phyloP scores from a whole-genome alignment of 495 filamentous ascomycete genomes.

The Podospora fimiseda region DNA sequence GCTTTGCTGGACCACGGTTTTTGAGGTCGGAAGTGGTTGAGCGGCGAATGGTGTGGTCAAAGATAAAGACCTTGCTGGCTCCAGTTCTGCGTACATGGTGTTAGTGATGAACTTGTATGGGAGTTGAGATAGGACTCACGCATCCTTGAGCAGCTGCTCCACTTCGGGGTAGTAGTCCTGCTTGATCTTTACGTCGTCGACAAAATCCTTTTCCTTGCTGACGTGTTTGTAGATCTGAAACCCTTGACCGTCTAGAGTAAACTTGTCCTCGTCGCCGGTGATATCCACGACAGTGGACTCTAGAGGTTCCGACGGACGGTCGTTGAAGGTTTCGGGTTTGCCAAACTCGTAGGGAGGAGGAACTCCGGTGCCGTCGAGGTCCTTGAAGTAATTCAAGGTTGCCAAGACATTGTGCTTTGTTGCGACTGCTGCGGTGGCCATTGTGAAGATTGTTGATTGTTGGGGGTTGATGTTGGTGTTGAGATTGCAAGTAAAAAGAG shows the following conservation, averaged over 20 bases:
- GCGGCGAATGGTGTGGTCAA: slow-evolving; percentile 68
- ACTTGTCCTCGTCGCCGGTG: slow-evolving; percentile 31
- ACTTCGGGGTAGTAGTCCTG: slow-evolving; percentile 59
- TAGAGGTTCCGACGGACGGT: background rate
- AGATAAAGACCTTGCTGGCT: slow-evolving; percentile 60
- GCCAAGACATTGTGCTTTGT: slow-evolving; percentile 45
- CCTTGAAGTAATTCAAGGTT: slow-evolving; percentile 54
- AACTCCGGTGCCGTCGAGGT: too few relatives aligned
- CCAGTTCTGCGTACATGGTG: slow-evolving; percentile 45
- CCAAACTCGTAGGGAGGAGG: too few relatives aligned
- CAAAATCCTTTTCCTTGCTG: slow-evolving; percentile 54
- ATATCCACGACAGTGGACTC: slow-evolving; percentile 37
- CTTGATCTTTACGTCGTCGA: slow-evolving; percentile 64
- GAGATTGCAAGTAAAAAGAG: too few relatives aligned
- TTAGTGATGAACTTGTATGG: slow-evolving; percentile 48
- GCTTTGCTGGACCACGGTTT: slow-evolving; percentile 56
- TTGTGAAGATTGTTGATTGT: background rate
- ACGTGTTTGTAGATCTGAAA: slow-evolving; percentile 35
- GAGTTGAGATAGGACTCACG: slow-evolving; percentile 41
- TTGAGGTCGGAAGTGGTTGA: background rate
- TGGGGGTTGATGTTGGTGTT: background rate
- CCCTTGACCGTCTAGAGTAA: slow-evolving; percentile 37
- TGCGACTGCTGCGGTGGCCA: slow-evolving; percentile 8
- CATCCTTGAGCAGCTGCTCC: slow-evolving; percentile 58
- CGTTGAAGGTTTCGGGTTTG: background rate